A percentile compares a stretch with the other conserved stretches of the same genome.
Evolutionary conservation across 805 yeast genomes (phyloP).

Genomic region (Lipomyces yamanashiensis): DNA sequence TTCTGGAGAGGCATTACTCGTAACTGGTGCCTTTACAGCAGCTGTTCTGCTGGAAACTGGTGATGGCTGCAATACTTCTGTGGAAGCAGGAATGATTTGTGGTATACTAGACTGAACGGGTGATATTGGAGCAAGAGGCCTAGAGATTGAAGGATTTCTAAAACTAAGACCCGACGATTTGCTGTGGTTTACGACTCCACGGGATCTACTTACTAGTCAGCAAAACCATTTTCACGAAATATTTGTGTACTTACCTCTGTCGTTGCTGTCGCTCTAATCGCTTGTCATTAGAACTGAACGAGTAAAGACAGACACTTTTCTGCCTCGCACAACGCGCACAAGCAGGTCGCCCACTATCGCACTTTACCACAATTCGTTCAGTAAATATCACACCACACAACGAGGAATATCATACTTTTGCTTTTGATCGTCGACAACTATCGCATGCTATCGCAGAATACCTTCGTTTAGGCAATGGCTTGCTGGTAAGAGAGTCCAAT

Average conservation of each 20-base stretch:
- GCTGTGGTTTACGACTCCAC: too few species aligned
- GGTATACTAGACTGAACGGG: too few species aligned
- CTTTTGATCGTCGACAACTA: background rate
- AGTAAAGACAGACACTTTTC: background rate
- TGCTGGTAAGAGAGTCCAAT: background rate
- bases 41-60: too few species aligned
- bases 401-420: conserved; percentile 1
- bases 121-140: too few species aligned
- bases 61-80: too few species aligned
- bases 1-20: background rate
- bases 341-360: background rate
- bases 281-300: background rate
- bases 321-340: background rate
- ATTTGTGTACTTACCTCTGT: background rate
- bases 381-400: background rate
- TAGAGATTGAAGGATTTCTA: too few species aligned
- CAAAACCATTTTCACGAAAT: too few species aligned
- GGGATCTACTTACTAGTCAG: background rate
- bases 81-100: too few species aligned
- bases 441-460: background rate
- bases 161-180: too few species aligned
- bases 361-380: background rate
- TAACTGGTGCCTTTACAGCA: background rate
- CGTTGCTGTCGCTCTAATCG: background rate
- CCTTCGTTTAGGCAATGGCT: background rate